Evolutionary conservation across 176 grass and related monocot genomes (phyloP).

Genomic region (Eremochloa ophiuroides): DNA sequence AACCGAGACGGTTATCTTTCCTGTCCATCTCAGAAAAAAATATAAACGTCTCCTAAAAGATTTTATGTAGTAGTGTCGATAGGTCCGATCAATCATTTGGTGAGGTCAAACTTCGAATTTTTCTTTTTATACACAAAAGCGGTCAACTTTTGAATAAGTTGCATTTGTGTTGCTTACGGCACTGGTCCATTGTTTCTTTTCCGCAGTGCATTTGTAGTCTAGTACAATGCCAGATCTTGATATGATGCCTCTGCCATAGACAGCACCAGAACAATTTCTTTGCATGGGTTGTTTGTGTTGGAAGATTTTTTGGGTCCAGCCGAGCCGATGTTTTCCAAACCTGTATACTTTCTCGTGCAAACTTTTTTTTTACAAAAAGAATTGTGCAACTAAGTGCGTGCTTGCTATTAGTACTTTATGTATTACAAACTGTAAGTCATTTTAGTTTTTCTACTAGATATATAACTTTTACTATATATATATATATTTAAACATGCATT

Average conservation of each 20-base stretch:
- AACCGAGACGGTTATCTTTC: no score
- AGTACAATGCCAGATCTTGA: not conserved
- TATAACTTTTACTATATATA: no score
- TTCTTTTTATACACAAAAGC: not conserved
- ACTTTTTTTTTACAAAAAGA: not conserved
- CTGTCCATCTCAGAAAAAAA: no score
- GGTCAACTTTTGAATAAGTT: not conserved
- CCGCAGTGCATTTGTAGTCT: not conserved
- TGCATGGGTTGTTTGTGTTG: not conserved
- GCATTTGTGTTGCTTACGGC: not conserved
- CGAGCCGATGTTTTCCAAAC: not conserved
- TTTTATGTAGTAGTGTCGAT: no score
- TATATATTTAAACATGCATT: no score
- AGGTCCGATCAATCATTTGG: not conserved
- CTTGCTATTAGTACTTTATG: no score
- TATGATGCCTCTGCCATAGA: not conserved
- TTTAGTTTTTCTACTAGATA: no score
- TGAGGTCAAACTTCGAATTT: not conserved
- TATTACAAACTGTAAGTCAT: no score
- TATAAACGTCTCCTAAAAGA: no score
- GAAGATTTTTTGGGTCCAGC: not conserved
- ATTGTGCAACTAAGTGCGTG: not conserved
- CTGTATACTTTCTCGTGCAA: not conserved
- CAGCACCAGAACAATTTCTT: not conserved
- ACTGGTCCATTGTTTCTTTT: not conserved